phyloP scores from a whole-genome alignment of 495 filamentous ascomycete genomes.

The Pyrenula aspistea region DNA sequence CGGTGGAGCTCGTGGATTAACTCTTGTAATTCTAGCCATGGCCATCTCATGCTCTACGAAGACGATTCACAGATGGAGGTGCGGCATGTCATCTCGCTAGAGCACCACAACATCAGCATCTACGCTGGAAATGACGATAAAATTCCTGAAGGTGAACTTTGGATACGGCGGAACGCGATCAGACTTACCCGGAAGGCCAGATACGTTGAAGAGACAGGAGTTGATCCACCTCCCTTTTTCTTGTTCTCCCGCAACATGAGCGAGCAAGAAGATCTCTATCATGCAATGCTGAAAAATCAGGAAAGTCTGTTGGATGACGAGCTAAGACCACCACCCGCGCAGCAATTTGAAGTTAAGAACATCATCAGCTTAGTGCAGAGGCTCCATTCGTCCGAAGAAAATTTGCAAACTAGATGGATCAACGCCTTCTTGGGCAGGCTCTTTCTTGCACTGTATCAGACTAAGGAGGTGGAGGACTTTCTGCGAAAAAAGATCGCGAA shows the following conservation, averaged over 20 bases:
- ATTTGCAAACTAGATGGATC: conserved; percentile 84
- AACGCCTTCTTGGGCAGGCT: conserved; percentile 82
- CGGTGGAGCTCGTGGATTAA: not conserved
- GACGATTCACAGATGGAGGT: conserved; percentile 82
- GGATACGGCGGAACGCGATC: conserved; percentile 90
- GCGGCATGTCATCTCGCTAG: conserved; percentile 84
- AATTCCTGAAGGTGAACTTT: conserved; percentile 86
- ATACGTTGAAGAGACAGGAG: conserved; percentile 44
- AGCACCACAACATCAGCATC: conserved; percentile 75
- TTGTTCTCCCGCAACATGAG: conserved; percentile 90
- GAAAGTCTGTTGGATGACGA: conserved; percentile 46
- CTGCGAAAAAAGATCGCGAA: conserved; percentile 82
- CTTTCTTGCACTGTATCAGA: conserved; percentile 81
- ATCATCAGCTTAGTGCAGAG: conserved; percentile 78
- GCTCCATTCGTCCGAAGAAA: conserved; percentile 84
- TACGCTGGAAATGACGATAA: conserved; percentile 62
- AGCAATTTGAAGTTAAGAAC: conserved; percentile 71
- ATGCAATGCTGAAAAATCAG: conserved; percentile 78
- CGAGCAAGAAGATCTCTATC: conserved; percentile 97
- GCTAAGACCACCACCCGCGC: conserved; percentile 53
- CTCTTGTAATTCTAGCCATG: conserved; percentile 48
- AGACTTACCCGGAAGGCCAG: conserved; percentile 62
- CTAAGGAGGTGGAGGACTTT: conserved; percentile 63
- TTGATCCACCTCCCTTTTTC: conserved; percentile 68
- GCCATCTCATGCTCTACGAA: conserved; percentile 95